Conservation (phyloP, 805 yeast species). For the Sugiyamaella qingdaonensis region DNA sequence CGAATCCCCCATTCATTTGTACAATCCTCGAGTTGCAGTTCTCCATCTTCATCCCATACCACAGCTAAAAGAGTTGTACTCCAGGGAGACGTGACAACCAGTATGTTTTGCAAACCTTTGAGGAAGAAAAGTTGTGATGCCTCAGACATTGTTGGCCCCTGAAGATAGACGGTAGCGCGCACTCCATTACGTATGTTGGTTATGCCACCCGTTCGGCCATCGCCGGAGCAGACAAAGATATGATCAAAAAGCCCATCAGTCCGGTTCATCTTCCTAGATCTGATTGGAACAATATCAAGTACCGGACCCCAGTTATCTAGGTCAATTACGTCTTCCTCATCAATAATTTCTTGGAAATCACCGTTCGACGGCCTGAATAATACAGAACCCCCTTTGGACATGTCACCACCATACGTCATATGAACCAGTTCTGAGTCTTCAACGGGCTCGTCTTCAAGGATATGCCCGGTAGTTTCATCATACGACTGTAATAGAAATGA, state of each 20-base stretch:
- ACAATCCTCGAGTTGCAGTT: slow-evolving; percentile 9
- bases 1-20: slow-evolving; percentile 12
- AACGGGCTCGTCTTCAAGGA: slow-evolving; percentile 7
- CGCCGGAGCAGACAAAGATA: slow-evolving; percentile 19
- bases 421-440: slow-evolving; percentile 13
- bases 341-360: neutral
- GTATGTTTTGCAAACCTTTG: neutral
- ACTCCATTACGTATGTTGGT: slow-evolving; percentile 14
- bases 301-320: slow-evolving; percentile 49
- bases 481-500: slow-evolving; percentile 24
- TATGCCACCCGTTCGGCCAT: slow-evolving; percentile 13
- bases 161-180: slow-evolving; percentile 10
- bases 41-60: slow-evolving; percentile 3
- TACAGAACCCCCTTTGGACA: slow-evolving; percentile 39
- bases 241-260: neutral
- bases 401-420: slow-evolving; percentile 39
- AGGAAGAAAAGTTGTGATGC: slow-evolving; percentile 10
- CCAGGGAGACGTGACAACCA: slow-evolving; percentile 14
- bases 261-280: neutral
- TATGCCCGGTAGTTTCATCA: slow-evolving; percentile 18
- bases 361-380: slow-evolving; percentile 29
- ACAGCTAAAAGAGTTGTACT: neutral
- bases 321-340: slow-evolving; percentile 4
- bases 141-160: slow-evolving; percentile 15
- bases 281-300: slow-evolving; percentile 33